Evolutionary conservation across 2,329 filamentous ascomycete genomes (phyloP).

Genomic region (Alternaria gaisen): DNA sequence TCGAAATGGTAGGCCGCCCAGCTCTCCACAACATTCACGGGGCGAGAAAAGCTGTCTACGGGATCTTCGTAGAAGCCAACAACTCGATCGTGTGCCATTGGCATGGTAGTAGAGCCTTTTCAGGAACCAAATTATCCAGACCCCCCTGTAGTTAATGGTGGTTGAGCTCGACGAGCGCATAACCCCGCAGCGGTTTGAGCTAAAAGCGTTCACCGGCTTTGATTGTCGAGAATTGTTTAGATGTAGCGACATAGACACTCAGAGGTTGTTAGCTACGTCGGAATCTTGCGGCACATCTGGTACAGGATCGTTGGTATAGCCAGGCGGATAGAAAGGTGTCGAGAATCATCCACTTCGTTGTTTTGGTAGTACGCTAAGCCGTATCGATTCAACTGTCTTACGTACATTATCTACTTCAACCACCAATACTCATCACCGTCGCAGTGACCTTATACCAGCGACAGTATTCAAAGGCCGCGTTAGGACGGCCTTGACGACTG

Average conservation of each 20-base stretch:
- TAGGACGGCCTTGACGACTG: not conserved
- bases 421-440: not conserved
- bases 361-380: not conserved
- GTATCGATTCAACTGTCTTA: not conserved
- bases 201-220: not conserved
- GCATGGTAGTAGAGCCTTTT: no score
- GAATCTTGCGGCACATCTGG: not conserved
- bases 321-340: not conserved
- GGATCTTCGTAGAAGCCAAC: conserved; percentile 49
- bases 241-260: not conserved
- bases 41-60: conserved; percentile 52
- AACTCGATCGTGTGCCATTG: conserved; percentile 23
- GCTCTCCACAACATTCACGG: conserved; percentile 53
- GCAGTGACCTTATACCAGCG: not conserved
- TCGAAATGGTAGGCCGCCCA: conserved; percentile 50
- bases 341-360: not conserved
- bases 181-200: not conserved
- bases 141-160: no score
- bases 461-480: not conserved
- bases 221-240: not conserved
- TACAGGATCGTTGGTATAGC: not conserved
- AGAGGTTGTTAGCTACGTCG: not conserved
- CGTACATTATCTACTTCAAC: not conserved
- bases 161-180: not conserved
- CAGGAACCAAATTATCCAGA: no score